These are phyloP conservation scores for Pythium aquatile DNA, from an alignment of 352 stramenopile species.

Conservation along the genomic window DNA sequence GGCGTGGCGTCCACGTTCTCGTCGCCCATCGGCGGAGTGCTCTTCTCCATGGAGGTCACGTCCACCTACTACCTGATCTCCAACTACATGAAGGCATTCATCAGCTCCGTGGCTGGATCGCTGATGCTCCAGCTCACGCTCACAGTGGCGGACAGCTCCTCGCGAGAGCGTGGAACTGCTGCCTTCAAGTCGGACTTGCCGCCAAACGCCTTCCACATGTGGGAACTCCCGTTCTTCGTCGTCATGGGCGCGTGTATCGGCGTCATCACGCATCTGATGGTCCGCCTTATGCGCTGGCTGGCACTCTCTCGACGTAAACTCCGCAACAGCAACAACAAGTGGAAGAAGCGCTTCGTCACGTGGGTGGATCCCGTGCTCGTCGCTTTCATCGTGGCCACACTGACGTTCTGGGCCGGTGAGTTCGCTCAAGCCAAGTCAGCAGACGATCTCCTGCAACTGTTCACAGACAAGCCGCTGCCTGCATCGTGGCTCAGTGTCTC, in stretches of 20 bases:
- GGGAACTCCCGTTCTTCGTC: conserved; percentile 72
- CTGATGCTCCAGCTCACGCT: conserved; percentile 77
- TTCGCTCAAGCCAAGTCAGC: conserved; percentile 60
- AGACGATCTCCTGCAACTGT: conserved; percentile 60
- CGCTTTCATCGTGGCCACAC: conserved; percentile 53
- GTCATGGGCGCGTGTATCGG: conserved; percentile 62
- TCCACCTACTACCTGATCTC: conserved; percentile 88
- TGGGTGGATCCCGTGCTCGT: conserved; percentile 71
- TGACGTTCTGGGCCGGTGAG: conserved; percentile 72
- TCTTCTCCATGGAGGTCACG: conserved; percentile 95
- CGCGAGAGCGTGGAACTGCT: conserved; percentile 42
- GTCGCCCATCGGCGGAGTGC: conserved; percentile 91
- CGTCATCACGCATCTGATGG: conserved; percentile 49
- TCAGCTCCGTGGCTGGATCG: conserved; percentile 73
- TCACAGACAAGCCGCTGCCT: conserved; percentile 49
- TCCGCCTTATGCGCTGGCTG: conserved; percentile 58
- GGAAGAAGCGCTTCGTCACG: conserved; percentile 51
- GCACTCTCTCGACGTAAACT: conserved; percentile 33
- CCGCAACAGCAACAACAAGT: conserved; percentile 35
- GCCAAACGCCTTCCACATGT: conserved; percentile 54
- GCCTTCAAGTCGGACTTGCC: conserved; percentile 56
- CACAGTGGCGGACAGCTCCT: conserved; percentile 54
- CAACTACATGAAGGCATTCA: conserved; percentile 90
- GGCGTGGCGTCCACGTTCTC: conserved; percentile 93
- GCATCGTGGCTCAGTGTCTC: conserved; percentile 49